Percentiles rank a stretch among this genome's conserved stretches.
These are phyloP conservation scores for Xerocomus amazonicus DNA, from an alignment of 1,284 basidiomycete genomes.

Conservation along the genomic window DNA sequence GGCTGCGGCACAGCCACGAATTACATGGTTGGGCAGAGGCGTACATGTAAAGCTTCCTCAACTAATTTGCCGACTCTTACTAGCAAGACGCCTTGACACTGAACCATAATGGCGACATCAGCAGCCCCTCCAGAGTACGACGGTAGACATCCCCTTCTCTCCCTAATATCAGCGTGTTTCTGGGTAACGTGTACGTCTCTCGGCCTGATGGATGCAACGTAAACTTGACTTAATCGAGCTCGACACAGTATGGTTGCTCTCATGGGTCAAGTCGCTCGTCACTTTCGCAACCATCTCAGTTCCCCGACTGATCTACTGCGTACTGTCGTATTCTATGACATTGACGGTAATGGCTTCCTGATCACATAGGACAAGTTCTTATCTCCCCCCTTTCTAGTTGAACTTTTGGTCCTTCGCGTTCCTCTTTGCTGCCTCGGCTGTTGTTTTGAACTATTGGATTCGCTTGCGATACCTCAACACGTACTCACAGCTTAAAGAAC, in stretches of 20 bases:
- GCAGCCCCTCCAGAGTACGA: slow-evolving; percentile 21
- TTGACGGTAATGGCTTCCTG: slow-evolving; percentile 55
- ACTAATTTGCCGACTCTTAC: not conserved
- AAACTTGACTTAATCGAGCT: slow-evolving; percentile 7
- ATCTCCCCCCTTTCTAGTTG: slow-evolving; percentile 45
- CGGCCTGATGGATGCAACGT: slow-evolving; percentile 1
- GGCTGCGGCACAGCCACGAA: slow-evolving; percentile 28
- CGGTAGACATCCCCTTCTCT: slow-evolving; percentile 53
- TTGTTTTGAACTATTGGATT: slow-evolving; percentile 79
- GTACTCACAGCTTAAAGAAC: slow-evolving; percentile 81
- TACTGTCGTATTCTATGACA: slow-evolving; percentile 87
- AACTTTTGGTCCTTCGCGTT: slow-evolving; percentile 86
- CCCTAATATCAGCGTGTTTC: slow-evolving; percentile 76
- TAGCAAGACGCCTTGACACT: not conserved
- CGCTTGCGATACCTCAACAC: slow-evolving; percentile 77
- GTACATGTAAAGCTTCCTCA: slow-evolving; percentile 8
- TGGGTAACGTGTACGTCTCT: slow-evolving; percentile 68
- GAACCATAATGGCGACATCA: slow-evolving; percentile 17
- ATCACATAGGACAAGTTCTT: slow-evolving; percentile 3
- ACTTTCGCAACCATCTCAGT: slow-evolving; percentile 78
- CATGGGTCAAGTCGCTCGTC: slow-evolving; percentile 67
- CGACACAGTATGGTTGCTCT: slow-evolving; percentile 70
- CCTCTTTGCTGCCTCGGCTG: slow-evolving; percentile 63
- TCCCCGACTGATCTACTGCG: slow-evolving; percentile 70
- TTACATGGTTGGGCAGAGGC: slow-evolving; percentile 14